Conservation (phyloP, 106 monocot species). For the Agapanthus africanus region DNA sequence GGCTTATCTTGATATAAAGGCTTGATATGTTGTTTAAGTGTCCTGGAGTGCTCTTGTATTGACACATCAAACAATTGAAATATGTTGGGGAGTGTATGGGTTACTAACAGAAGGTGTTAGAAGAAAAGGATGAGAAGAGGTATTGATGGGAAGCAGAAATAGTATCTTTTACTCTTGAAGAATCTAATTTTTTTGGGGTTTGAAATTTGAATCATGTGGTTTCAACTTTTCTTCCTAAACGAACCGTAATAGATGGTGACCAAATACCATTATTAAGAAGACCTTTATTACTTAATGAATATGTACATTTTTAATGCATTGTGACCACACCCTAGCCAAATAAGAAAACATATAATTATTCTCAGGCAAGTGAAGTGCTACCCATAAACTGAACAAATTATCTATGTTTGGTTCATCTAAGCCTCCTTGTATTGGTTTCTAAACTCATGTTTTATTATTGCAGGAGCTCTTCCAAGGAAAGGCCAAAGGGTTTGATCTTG, state of each 20-base stretch:
- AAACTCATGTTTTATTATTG: conserved; percentile 11
- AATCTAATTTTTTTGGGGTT: too few relatives aligned
- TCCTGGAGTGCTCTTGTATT: too few relatives aligned
- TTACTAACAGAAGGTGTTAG: background rate
- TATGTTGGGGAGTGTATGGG: too few relatives aligned
- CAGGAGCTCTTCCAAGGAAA: conserved; percentile 93
- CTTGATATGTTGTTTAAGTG: background rate
- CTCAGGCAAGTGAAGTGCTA: background rate
- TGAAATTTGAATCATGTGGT: background rate
- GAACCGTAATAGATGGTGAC: background rate
- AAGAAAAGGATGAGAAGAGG: background rate
- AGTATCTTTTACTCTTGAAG: too few relatives aligned
- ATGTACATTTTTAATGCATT: background rate
- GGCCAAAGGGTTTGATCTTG: conserved; percentile 69
- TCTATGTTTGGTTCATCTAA: background rate
- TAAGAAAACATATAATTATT: background rate
- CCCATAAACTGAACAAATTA: background rate
- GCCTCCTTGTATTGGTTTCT: background rate
- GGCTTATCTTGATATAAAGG: background rate
- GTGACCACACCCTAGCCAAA: background rate
- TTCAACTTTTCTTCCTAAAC: too few relatives aligned
- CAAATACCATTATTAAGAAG: background rate
- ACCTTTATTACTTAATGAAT: background rate
- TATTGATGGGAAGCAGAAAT: background rate
- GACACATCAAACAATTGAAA: background rate